Percentiles rank a stretch among this genome's conserved stretches.
Conservation (phyloP, 2,329 filamentous ascomycete genomes). For the Stenocarpella maydis region DNA sequence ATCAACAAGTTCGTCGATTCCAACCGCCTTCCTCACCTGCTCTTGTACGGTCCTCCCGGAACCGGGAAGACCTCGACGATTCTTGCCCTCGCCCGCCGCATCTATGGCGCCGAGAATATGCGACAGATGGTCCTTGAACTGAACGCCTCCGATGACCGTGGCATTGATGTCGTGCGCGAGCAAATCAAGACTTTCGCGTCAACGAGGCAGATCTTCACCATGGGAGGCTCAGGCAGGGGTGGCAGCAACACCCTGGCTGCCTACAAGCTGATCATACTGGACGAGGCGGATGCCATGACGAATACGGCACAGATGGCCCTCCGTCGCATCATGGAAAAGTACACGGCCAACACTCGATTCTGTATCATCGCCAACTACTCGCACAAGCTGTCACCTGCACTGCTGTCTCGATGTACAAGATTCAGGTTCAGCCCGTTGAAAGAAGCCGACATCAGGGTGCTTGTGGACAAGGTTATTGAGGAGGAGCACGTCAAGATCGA, state of each 20-base stretch:
- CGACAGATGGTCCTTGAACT: constrained; percentile 98
- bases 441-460: constrained; percentile 80
- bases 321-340: constrained; percentile 98
- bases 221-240: constrained; percentile 58
- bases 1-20: constrained; percentile 98
- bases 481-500: constrained; percentile 88
- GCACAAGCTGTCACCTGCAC: constrained; percentile 92
- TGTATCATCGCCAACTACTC: constrained; percentile 99
- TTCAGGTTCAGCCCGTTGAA: constrained; percentile 96
- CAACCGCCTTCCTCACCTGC: constrained; percentile 92
- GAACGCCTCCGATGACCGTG: constrained; percentile 95
- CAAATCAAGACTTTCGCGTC: constrained; percentile 99
- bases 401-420: constrained; percentile 91
- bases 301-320: constrained; percentile 97
- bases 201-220: constrained; percentile 93
- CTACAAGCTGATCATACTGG: constrained; percentile 96
- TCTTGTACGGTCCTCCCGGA: constrained; percentile 95
- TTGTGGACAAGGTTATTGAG: constrained; percentile 90
- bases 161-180: constrained; percentile 96
- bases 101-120: constrained; percentile 92
- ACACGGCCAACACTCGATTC: constrained; percentile 96
- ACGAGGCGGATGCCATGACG: constrained; percentile 99
- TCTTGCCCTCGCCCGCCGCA: constrained; percentile 87
- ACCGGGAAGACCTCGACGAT: constrained; percentile 98
- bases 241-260: constrained; percentile 65